Conservation (phyloP, 2,329 filamentous ascomycete genomes). For the Diaporthe sp. region DNA sequence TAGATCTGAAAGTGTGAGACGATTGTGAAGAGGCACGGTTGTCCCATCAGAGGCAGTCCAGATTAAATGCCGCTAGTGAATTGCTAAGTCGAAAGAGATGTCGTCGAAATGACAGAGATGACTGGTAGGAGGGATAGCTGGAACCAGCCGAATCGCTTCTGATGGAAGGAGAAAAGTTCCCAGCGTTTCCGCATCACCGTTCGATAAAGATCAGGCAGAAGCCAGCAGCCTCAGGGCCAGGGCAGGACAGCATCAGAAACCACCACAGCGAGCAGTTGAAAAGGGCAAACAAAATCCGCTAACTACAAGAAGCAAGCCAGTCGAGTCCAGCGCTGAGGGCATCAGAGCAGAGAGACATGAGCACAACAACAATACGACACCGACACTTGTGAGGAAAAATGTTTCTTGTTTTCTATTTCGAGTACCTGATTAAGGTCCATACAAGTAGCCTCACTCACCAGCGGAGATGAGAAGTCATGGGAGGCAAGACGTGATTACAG, state of each 20-base stretch:
- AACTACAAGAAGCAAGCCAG: not conserved
- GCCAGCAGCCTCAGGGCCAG: not conserved
- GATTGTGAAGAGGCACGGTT: not conserved
- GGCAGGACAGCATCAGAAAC: not conserved
- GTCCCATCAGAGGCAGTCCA: not conserved
- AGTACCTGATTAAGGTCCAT: conserved; percentile 15
- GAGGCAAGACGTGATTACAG: conserved; percentile 23
- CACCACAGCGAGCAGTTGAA: no score
- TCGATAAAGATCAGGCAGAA: not conserved
- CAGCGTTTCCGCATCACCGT: no score
- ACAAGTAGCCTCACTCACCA: conserved; percentile 26
- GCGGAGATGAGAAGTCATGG: conserved; percentile 28
- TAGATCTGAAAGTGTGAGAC: not conserved
- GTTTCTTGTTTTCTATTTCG: conserved; percentile 27
- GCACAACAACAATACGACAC: not conserved
- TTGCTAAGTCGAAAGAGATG: no score
- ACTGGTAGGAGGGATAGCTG: no score
- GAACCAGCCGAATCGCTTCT: not conserved
- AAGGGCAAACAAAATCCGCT: not conserved
- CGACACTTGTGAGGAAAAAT: not conserved
- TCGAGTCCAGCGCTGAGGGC: not conserved
- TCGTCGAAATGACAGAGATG: no score
- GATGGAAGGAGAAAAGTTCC: no score
- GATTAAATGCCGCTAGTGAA: no score
- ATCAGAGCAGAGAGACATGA: not conserved